A percentile compares a stretch with the other conserved stretches of the same genome.
phyloP scores from a whole-genome alignment of 2,329 filamentous ascomycete species.

The Pseudocercospora fijiensis region DNA sequence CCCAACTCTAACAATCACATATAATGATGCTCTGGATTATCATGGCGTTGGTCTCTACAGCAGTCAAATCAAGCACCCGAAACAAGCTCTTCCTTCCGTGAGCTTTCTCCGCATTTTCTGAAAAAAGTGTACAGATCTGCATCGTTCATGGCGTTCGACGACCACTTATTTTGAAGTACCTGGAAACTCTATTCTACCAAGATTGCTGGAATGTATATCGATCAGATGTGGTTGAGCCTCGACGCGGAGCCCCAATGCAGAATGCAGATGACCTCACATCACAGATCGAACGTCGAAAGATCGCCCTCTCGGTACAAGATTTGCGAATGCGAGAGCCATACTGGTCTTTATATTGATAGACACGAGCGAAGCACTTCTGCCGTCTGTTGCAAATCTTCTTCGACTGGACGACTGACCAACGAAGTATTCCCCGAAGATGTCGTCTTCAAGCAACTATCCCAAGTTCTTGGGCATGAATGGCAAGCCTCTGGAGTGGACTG shows the following conservation, averaged over 20 bases:
- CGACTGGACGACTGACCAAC: background rate
- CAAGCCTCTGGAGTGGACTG: conserved; percentile 9
- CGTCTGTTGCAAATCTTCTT: background rate
- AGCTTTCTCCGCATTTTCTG: background rate
- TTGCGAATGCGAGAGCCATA: background rate
- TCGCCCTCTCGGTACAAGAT: background rate
- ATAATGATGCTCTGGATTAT: background rate
- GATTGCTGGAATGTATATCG: background rate
- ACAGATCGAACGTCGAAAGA: background rate
- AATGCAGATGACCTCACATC: background rate
- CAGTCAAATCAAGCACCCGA: background rate
- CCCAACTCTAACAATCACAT: background rate
- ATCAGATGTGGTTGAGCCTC: background rate
- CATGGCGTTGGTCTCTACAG: background rate
- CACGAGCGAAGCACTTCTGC: background rate
- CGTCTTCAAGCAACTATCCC: conserved; percentile 3
- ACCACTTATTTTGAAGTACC: background rate
- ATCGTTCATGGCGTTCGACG: background rate
- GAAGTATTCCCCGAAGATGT: background rate
- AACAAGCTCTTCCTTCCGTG: conserved; percentile 4
- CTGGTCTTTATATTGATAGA: background rate
- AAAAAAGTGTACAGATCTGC: background rate
- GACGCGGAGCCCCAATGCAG: background rate
- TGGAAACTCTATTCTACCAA: background rate
- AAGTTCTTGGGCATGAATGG: conserved; percentile 6